Base-by-base conservation (phyloP, 2,329 filamentous ascomycete genomes). In the Amylocarpus encephaloides region DNA sequence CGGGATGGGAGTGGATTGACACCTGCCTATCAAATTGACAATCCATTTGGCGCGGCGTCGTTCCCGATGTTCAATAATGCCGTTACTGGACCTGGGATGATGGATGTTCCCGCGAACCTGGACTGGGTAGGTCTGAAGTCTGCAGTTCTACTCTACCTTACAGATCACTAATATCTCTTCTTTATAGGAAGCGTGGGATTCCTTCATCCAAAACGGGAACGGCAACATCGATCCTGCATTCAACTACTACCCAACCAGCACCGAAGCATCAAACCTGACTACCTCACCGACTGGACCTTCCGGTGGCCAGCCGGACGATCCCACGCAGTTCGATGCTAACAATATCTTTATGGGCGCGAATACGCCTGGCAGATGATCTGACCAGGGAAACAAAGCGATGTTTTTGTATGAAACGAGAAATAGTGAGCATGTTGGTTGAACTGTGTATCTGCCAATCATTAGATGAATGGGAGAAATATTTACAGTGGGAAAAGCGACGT, bases 121-220 rank as follows among this genome's bases (percentile, higher is more conserved):
- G 79, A 83, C 54, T 83, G 80, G 80, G 82, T 85, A 72, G 43
- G 46, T 66, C 76, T 26, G 32, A 15, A 30, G 13, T 40, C 32
- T 9, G 2, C 26, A 10, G n/a, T 45, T 3, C 41, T 39, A 9
- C 19, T 18, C 53, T 54, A 54, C 11, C 2, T n/a, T 33, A 15
- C 26, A 10, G 12, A 38, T 60, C 67, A 49, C 69, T 63, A 61
- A 62, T 51, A 39, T 13, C 30, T 11, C 2, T 38, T 36, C 48
- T 44, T 42, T 29, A 57, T 56, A 83, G 80, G 78, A 84, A 54
- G 80, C 81, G 26, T 86, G 82, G 82, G 83, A 86, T 62, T 79
- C 75, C 6, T 86, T 85, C 59, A 79, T 86, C 43, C 82, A 85
- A 64, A 80, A 78, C 46, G 73, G 78, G 22, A 26, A 26, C 5